Evolutionary conservation across 306 rosid species (phyloP).

Genomic region (cucumber (Cucumis sativus)): Cucumber_9930_V3 NC_026656.2:18447501-18448000

Average conservation of each 20-base stretch:
- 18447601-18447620: neutral
- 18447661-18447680: neutral
- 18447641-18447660: neutral
- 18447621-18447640: neutral
- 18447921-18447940: too few species aligned
- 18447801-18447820: too few species aligned
- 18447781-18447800: too few species aligned
- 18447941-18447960: too few species aligned
- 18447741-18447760: neutral
- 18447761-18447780: too few species aligned
- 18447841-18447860: too few species aligned
- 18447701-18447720: neutral
- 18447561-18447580: neutral
- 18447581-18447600: neutral
- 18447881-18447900: too few species aligned
- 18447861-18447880: too few species aligned
- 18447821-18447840: too few species aligned
- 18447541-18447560: neutral
- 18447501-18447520: slow-evolving; percentile 1
- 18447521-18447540: neutral
- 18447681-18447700: neutral
- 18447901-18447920: too few species aligned
- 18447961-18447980: too few species aligned
- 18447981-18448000: too few species aligned
- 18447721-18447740: neutral